Evolutionary conservation across 345 rosid species (phyloP), one percentile per base, ranked within the genome.

Genomic region (Triadica sebifera): DNA sequence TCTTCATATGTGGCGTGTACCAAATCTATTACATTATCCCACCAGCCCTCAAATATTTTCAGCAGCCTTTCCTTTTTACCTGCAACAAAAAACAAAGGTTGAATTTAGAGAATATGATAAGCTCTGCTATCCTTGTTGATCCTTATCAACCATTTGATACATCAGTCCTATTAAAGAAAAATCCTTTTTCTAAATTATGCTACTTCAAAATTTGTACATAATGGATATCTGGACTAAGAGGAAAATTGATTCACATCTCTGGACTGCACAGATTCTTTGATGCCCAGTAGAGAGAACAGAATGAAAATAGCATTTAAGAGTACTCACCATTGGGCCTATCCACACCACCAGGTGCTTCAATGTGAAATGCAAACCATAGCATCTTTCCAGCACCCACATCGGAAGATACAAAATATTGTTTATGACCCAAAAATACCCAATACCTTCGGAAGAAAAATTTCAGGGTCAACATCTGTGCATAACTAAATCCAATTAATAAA

Each of bases 351-450:
- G 94, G 79, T 37, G 90, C 81, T 76, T 93, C 98, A 49, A 93
- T 81, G 80, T 91, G 88, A 77, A 95, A 95, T 19, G 96, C 99
- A 19, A 93, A 93, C 97, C 99, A 95, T 80, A 93, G 99, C 97
- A 95, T 95, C 89, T 93, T 93, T 71, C 99, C 99, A 24, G 87
- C 93, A 77, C 99, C 98, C 72, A 93, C 99, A 79, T 95, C 99
- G 8, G 96, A 86, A 73, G 99, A 91, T 64, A 95, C 99, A 59
- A 91, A 95, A 88, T 95, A 95, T 61, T 95, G 98, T 75, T 93
- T 95, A 84, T 91, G 94, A 77, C 98, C 99, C 84, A 93, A 82
- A 82, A 93, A 93, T 46, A 95, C 97, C 13, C 97, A 96, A 80
- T 90, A 89, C 84, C 97, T 88, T 72, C 79, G 65, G 29, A 78